Base-by-base conservation (phyloP, 345 rosid genomes). In the Euphorbia peplus region DNA sequence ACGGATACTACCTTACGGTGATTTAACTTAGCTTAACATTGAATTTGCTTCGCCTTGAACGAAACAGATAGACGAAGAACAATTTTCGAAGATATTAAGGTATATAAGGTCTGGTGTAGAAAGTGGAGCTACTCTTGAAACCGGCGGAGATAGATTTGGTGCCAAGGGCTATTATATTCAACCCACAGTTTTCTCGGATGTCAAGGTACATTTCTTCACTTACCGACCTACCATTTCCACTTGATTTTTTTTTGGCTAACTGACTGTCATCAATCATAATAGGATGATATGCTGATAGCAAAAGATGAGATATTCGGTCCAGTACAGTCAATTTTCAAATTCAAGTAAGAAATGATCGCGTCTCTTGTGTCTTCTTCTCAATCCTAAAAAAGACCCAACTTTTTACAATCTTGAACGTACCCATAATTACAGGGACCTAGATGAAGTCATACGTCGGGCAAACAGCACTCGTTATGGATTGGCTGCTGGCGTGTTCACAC, bases 141-240 rank as follows among this genome's bases (percentile, higher is more conserved):
- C 95, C 22, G 98, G 98, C 60, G 98, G 98, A 39, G 96, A 82
- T 0, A 77, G 83, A 70, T 57, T 83, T 66, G 97, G 98, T 53
- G 51, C 80, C 70, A 84, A 72, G 72, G 98, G 98, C 57, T 91
- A 80, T 83, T 93, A 86, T 61, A 74, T 93, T 64, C 84, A 91
- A 77, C 98, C 98, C 12, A 93, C 98, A n/a, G 98, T 93, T 62
- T 93, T 93, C 90, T 91, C 98, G 37, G 73, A 89, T 58, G 98
- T 93, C 21, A 63, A 84, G 88, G 97, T 93, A 78, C 61, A 30
- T 54, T n/a, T 15, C 37, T 16, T 5, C 8, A 35, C 62, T 53
- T 46, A 14, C 14, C n/a, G 2, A 18, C 4, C 37, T 39, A 35
- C 61, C 35, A 18, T 30, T 30, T 66, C 9, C 13, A 5, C 0